phyloP scores from a whole-genome alignment of 441 rosid genomes.

The Aleurites moluccanus region DNA sequence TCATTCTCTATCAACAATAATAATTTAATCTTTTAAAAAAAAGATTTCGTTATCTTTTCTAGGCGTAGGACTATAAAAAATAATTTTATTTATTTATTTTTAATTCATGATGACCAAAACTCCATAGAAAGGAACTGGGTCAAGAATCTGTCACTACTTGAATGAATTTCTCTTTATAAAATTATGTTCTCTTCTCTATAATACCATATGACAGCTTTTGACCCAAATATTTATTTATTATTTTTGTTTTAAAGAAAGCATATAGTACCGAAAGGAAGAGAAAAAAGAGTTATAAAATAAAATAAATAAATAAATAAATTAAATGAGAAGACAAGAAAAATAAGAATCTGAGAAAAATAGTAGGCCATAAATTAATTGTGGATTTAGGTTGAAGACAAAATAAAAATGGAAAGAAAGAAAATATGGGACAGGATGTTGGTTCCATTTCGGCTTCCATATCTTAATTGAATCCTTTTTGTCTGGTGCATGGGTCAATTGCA shows the following conservation, averaged over 20 bases:
- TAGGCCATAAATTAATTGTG: background rate
- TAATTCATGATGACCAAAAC: background rate
- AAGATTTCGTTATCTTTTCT: background rate
- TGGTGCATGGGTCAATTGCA: constrained; percentile 7
- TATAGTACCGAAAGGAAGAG: background rate
- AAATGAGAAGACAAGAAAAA: background rate
- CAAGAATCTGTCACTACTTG: background rate
- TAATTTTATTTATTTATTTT: too few species aligned
- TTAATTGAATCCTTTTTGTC: constrained; percentile 8
- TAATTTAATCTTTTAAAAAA: background rate
- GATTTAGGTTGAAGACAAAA: background rate
- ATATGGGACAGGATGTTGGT: constrained; percentile 10
- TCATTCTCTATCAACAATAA: constrained; percentile 3
- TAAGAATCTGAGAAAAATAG: constrained; percentile 6
- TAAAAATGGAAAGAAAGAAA: background rate
- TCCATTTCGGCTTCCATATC: constrained; percentile 12
- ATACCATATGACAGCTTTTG: background rate
- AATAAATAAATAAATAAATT: background rate
- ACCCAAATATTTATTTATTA: background rate
- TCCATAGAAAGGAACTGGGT: background rate
- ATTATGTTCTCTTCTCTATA: background rate
- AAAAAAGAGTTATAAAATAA: background rate
- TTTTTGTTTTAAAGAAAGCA: background rate
- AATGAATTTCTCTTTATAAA: background rate
- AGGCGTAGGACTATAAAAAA: too few species aligned